These are phyloP conservation scores for Nicotiana tabacum DNA, from an alignment of 257 asterid species.

Conservation along the genomic window DNA sequence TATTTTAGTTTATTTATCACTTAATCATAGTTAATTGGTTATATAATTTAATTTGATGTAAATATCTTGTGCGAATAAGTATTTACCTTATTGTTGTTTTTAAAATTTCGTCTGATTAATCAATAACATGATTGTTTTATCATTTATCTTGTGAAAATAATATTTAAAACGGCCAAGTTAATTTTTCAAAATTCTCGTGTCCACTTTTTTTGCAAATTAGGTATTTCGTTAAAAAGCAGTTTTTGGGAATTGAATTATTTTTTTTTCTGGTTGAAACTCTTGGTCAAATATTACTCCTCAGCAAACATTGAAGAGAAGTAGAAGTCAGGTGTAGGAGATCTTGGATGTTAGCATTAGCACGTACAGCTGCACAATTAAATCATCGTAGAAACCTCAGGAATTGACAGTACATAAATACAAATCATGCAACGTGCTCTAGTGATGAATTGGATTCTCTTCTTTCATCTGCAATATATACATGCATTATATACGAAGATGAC, in stretches of 20 bases:
- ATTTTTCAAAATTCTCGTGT: no score
- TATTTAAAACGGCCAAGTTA: no score
- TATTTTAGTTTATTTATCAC: no score
- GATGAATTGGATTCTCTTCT: neutral
- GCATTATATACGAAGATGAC: neutral
- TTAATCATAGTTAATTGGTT: no score
- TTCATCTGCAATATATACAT: neutral
- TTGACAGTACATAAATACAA: neutral
- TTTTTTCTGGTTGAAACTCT: neutral
- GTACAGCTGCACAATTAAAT: neutral
- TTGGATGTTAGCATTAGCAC: neutral
- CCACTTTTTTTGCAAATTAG: neutral
- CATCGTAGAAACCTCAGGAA: neutral
- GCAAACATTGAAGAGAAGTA: neutral
- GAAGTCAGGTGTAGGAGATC: neutral
- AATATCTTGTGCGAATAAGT: no score
- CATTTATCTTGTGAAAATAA: no score
- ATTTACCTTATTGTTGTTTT: no score
- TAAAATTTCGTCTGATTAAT: no score
- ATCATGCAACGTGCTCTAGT: neutral
- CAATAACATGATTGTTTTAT: no score
- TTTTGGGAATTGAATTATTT: no score
- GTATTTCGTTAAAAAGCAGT: neutral
- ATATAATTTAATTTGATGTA: no score
- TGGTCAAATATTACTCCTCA: neutral